phyloP scores from a whole-genome alignment of 192 early-diverging fungal genomes.

The Fimicolochytrium jonesii region DNA sequence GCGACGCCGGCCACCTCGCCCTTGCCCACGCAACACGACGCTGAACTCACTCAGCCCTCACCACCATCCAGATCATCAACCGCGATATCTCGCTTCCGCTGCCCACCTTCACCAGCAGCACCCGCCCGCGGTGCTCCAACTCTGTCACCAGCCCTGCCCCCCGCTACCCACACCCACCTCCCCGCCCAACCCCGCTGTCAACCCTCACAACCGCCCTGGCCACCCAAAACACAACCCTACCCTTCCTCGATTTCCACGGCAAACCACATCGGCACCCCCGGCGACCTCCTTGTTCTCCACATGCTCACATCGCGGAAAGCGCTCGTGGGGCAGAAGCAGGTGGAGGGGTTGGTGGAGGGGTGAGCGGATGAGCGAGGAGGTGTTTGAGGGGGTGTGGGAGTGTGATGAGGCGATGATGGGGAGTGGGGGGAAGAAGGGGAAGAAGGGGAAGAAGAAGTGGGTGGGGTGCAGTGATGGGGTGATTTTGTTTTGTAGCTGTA shows the following conservation, averaged over 20 bases:
- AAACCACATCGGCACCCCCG: constrained; percentile 33
- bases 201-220: constrained; percentile 3
- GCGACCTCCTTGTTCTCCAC: constrained; percentile 29
- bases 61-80: constrained; percentile 39
- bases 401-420: constrained; percentile 38
- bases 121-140: too few relatives aligned
- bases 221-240: constrained; percentile 17
- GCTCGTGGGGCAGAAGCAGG: constrained; percentile 18
- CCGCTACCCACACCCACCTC: too few relatives aligned
- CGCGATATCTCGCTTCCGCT: too few relatives aligned
- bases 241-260: constrained; percentile 31
- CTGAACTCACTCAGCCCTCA: constrained; percentile 27
- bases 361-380: constrained; percentile 39
- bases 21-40: constrained; percentile 28
- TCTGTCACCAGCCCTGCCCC: too few relatives aligned
- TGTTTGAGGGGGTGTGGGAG: constrained; percentile 38
- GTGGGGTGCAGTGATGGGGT: too few relatives aligned
- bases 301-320: constrained; percentile 35
- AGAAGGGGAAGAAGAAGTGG: too few relatives aligned
- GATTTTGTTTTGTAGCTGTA: too few relatives aligned
- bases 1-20: constrained; percentile 26
- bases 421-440: too few relatives aligned
- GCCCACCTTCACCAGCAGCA: too few relatives aligned
- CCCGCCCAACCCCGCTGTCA: too few relatives aligned
- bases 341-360: constrained; percentile 25